Evolutionary conservation across 768 basidiomycete species (phyloP).

Genomic region (Albatrellus ellisii): DNA sequence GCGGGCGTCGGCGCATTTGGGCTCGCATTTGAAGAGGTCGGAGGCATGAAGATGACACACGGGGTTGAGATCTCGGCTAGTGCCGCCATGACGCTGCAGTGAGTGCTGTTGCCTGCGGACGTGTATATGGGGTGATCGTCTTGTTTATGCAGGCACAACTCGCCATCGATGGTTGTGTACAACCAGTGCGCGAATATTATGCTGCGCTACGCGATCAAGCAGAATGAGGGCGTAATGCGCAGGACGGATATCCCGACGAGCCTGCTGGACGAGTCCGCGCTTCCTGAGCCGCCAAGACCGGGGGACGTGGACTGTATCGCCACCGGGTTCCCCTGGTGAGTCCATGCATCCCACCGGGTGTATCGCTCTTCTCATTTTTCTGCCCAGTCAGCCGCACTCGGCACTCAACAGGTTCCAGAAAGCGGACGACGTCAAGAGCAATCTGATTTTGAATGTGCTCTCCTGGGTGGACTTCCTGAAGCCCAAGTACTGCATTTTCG

Average conservation of each 20-base stretch:
- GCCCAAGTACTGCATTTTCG: constrained; percentile 33
- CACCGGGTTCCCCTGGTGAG: constrained; percentile 69
- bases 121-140: too few relatives aligned
- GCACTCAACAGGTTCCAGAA: constrained; percentile 56
- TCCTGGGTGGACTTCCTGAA: constrained; percentile 29
- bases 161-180: constrained; percentile 36
- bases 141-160: constrained; percentile 32
- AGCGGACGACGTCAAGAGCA: constrained; percentile 55
- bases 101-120: constrained; percentile 16
- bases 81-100: constrained; percentile 56
- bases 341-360: background rate
- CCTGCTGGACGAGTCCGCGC: constrained; percentile 21
- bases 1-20: constrained; percentile 47
- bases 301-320: constrained; percentile 48
- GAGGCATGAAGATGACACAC: constrained; percentile 43
- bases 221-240: constrained; percentile 20
- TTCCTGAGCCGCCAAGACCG: constrained; percentile 35
- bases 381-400: constrained; percentile 61
- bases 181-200: constrained; percentile 64
- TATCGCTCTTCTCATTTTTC: background rate
- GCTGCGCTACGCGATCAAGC: constrained; percentile 44
- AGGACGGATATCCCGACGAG: constrained; percentile 26
- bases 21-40: constrained; percentile 37
- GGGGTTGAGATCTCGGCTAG: constrained; percentile 66
- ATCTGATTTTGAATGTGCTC: constrained; percentile 46